These are phyloP conservation scores for Pseudopediastrum boryanum DNA, from an alignment of 139 green algal species.

Conservation along the genomic window DNA sequence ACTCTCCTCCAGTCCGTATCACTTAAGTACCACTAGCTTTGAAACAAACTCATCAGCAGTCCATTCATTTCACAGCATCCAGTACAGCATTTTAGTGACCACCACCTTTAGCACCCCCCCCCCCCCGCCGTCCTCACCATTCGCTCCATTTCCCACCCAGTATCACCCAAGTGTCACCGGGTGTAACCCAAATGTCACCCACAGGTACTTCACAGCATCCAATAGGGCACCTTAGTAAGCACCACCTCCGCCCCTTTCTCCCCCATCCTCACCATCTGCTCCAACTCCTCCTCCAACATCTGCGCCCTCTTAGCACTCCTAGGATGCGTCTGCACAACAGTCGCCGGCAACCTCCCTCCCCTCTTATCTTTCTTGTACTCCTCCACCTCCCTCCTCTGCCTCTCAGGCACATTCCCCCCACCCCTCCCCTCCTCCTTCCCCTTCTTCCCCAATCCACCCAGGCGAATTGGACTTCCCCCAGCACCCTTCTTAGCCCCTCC, in stretches of 20 bases:
- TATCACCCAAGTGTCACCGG: no score
- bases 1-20: no score
- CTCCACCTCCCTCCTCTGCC: background rate
- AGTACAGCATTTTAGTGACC: no score
- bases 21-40: no score
- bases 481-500: background rate
- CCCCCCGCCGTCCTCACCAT: no score
- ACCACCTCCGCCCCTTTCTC: conserved; percentile 33
- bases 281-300: conserved; percentile 52
- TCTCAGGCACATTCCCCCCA: background rate
- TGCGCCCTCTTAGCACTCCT: conserved; percentile 39
- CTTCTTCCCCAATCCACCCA: background rate
- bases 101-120: no score
- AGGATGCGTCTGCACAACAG: conserved; percentile 45
- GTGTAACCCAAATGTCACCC: no score
- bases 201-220: conserved; percentile 40
- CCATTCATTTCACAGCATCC: no score
- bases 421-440: background rate
- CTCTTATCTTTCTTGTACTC: conserved; percentile 23
- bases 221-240: conserved; percentile 46
- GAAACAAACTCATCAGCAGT: no score
- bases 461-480: background rate
- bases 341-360: conserved; percentile 1
- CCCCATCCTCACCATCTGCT: conserved; percentile 41
- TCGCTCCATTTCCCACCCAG: no score